Base-by-base conservation (phyloP, 129 eudicot species). In the Silybum marianum region DNA sequence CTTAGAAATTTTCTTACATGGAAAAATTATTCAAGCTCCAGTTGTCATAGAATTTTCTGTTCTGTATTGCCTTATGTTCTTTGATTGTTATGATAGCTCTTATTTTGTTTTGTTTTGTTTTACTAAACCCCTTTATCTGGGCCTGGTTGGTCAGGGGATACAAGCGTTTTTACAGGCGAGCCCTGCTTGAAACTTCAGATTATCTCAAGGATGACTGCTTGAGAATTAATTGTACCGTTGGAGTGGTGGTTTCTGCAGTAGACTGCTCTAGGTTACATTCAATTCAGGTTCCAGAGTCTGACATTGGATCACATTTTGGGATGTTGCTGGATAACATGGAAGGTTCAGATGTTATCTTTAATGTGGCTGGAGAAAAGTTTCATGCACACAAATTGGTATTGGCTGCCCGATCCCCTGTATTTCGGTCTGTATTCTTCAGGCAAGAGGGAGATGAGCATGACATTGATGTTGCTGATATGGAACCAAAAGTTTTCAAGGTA, bases 161-260 rank as follows among this genome's bases (percentile, higher is more conserved):
- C 88, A 94, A 94, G 84, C 97, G 95, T 6, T 94, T 94, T 72
- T 94, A 85, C 78, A 81, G 92, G 86, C 82, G 98, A 75, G 87
- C 90, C 14, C 60, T 87, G 81, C 93, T 94, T 21, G 98, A 94
- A 75, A 81, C 83, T 25, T 93, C 98, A 80, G 95, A 89, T 82
- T 93, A 88, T 85, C 95, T 93, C 8, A 91, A 90, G 84, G 97
- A 94, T 82, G 98, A 94, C 74, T 91, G 98, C 81, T 78, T 91
- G 87, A 94, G 84, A 83, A 90, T 94, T 70, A 90, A 94, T 80
- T 94, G 98, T 73, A 94, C 97, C 65, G 97, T 94, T 73, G 98
- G 98, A 76, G 98, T 94, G 70, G 98, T 94, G 51, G 93, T 90
- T 73, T 94, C 97, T 71, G 90, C 90, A 58, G 84, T 87, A 75